A percentile compares a stretch with the other conserved stretches of the same genome.
phyloP scores from a whole-genome alignment of 2,329 filamentous ascomycete species.

The Plenodomus tracheiphilus region DNA sequence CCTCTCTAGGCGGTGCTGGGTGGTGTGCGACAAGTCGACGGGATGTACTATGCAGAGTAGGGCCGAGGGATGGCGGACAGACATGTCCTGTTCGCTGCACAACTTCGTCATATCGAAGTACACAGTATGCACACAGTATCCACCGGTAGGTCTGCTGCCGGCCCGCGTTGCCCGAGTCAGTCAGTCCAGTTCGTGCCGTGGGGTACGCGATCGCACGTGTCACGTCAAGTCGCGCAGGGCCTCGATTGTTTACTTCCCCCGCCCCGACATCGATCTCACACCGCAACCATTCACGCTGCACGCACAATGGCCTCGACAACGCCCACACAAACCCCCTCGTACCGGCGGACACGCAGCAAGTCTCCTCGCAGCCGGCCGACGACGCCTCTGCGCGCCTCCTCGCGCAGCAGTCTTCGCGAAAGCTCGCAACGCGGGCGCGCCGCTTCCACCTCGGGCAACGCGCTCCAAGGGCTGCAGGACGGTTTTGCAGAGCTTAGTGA shows the following conservation, averaged over 20 bases:
- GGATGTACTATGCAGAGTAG: no score
- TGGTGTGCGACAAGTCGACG: background rate
- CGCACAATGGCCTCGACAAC: constrained; percentile 28
- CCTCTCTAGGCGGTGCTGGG: background rate
- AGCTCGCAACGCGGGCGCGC: constrained; percentile 36
- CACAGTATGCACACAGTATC: no score
- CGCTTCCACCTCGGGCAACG: constrained; percentile 62
- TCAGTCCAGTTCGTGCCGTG: no score
- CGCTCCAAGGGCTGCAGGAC: constrained; percentile 82
- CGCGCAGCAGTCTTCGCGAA: constrained; percentile 81
- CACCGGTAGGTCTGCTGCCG: no score
- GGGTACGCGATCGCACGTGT: constrained; percentile 5
- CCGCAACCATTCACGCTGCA: background rate
- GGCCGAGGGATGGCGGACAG: background rate
- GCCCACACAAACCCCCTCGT: constrained; percentile 25
- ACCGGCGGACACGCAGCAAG: constrained; percentile 61
- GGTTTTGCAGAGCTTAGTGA: constrained; percentile 93
- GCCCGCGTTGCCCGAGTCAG: no score
- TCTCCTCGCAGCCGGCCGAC: constrained; percentile 71
- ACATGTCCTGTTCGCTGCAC: background rate
- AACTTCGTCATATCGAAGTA: background rate
- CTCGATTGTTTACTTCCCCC: background rate
- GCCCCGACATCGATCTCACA: no score
- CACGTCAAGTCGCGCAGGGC: no score
- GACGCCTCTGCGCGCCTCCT: constrained; percentile 87